Conservation (phyloP, 148 eudicot genomes). For the Rhododendron ovatum region DNA sequence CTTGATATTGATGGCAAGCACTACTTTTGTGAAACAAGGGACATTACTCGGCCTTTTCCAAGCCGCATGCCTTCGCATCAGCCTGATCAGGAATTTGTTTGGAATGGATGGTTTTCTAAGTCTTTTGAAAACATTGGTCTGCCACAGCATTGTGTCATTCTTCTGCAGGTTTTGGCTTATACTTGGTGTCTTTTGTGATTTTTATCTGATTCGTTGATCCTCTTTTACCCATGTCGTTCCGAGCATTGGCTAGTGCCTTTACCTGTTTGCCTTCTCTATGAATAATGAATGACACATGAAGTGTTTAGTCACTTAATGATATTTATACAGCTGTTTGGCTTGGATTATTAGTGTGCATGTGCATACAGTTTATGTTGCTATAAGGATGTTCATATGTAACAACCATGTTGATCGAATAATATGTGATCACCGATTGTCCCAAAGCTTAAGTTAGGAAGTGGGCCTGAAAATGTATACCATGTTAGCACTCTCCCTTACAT, state of each 20-base stretch:
- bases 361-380: not conserved
- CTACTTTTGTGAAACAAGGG: constrained; percentile 88
- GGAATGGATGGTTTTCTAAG: constrained; percentile 86
- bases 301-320: not conserved
- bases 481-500: not conserved
- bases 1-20: constrained; percentile 96
- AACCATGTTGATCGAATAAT: not conserved
- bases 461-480: not conserved
- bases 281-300: not conserved
- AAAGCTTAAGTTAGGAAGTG: not conserved
- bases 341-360: not conserved
- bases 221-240: not conserved
- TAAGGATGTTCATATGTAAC: not conserved
- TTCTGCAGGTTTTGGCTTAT: constrained; percentile 65
- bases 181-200: constrained; percentile 16
- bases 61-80: constrained; percentile 69
- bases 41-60: constrained; percentile 89
- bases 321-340: not conserved
- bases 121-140: constrained; percentile 84
- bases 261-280: not conserved
- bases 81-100: constrained; percentile 94
- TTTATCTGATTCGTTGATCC: constrained; percentile 7
- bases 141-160: constrained; percentile 78
- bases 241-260: not conserved
- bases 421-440: not conserved